Percentiles rank a stretch among this genome's conserved stretches.
These are phyloP conservation scores for Kodamaea fungicola DNA, from an alignment of 1,139 yeast species.

Conservation along the genomic window DNA sequence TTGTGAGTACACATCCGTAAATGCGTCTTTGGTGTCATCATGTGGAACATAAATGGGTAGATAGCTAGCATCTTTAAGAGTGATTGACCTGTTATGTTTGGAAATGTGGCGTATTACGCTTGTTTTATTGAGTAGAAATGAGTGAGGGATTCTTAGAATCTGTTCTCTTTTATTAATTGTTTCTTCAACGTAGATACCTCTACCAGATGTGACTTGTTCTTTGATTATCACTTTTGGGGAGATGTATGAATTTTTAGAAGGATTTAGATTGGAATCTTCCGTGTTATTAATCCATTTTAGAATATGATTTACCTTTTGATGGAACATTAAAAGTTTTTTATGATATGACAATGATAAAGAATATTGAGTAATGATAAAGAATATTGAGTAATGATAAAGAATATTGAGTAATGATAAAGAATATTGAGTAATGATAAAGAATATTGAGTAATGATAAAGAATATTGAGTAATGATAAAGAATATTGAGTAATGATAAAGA, in stretches of 20 bases:
- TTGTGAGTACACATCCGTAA: conserved; percentile 29
- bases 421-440: no score
- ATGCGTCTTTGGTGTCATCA: conserved; percentile 14
- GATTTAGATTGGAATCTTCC: background rate
- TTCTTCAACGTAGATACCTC: conserved; percentile 53
- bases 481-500: no score
- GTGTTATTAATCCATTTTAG: conserved; percentile 2
- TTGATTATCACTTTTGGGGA: conserved; percentile 30
- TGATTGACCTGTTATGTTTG: conserved; percentile 17
- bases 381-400: no score
- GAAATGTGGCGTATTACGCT: conserved; percentile 47
- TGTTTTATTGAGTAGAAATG: conserved; percentile 56
- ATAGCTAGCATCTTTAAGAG: conserved; percentile 20
- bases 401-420: no score
- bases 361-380: no score
- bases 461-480: no score
- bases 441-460: no score
- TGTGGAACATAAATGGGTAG: conserved; percentile 20
- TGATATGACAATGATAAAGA: background rate
- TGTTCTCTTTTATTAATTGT: conserved; percentile 36
- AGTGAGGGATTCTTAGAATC: conserved; percentile 55
- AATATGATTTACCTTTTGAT: background rate
- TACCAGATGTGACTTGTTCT: conserved; percentile 44
- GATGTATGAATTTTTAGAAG: conserved; percentile 17
- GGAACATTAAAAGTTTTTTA: background rate